Conservation (phyloP, 306 rosid species). For the Castanopsis chinensis region DNA sequence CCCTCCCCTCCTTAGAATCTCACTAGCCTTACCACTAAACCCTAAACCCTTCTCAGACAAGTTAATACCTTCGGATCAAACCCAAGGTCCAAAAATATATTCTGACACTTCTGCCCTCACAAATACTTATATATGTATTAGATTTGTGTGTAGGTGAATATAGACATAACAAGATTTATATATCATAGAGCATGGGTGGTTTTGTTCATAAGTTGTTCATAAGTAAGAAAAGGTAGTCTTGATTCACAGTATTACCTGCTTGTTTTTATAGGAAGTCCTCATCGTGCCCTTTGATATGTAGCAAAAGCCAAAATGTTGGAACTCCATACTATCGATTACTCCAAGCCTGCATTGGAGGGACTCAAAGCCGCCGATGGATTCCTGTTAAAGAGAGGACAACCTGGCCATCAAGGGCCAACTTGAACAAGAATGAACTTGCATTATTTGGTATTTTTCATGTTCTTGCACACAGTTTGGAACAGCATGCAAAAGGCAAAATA, state of each 20-base stretch:
- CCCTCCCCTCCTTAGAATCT: too few relatives aligned
- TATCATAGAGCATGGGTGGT: slow-evolving; percentile 2
- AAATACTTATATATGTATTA: neutral
- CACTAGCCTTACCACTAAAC: too few relatives aligned
- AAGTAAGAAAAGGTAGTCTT: slow-evolving; percentile 2
- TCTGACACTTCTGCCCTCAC: too few relatives aligned
- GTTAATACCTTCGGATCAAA: too few relatives aligned
- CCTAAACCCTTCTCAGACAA: too few relatives aligned
- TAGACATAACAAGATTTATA: neutral
- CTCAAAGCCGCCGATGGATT: slow-evolving; percentile 81
- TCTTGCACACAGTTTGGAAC: slow-evolving; percentile 16
- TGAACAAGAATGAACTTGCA: slow-evolving; percentile 63
- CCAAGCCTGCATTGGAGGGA: slow-evolving; percentile 84
- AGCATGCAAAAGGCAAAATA: slow-evolving; percentile 9
- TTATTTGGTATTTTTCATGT: slow-evolving; percentile 53
- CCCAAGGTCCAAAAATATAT: too few relatives aligned
- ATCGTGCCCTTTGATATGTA: slow-evolving; percentile 69
- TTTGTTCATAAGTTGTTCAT: slow-evolving; percentile 13
- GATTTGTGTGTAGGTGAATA: neutral
- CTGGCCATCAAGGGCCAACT: slow-evolving; percentile 84
- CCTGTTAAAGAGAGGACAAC: slow-evolving; percentile 53
- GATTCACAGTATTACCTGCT: slow-evolving; percentile 30
- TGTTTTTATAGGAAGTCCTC: slow-evolving; percentile 61
- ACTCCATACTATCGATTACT: slow-evolving; percentile 88
- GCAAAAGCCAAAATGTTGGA: slow-evolving; percentile 80